These are phyloP conservation scores for Ceratobasidium sp. DNA, from an alignment of 1,284 basidiomycete species.

Conservation along the genomic window DNA sequence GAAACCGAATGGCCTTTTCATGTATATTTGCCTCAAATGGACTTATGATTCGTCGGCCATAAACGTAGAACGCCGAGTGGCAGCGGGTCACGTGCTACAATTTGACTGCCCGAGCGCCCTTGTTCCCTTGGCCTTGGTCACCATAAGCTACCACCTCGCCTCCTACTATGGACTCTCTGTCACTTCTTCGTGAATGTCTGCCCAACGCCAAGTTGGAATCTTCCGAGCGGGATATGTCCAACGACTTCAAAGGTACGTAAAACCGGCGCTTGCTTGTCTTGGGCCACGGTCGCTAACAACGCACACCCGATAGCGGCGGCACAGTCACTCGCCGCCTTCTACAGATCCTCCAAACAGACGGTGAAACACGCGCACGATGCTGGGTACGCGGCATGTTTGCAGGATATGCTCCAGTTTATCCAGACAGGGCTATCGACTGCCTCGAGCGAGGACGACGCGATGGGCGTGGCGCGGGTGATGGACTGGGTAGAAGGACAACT, in stretches of 20 bases:
- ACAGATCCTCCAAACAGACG: conserved; percentile 75
- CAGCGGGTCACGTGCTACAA: conserved; percentile 24
- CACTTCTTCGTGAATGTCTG: conserved; percentile 60
- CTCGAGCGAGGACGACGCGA: conserved; percentile 53
- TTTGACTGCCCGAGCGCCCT: conserved; percentile 22
- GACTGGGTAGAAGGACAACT: conserved; percentile 79
- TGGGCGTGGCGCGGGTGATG: conserved; percentile 79
- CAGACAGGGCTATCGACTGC: conserved; percentile 77
- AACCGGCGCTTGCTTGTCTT: conserved; percentile 7
- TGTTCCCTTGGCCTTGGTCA: conserved; percentile 21
- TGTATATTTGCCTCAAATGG: too few relatives aligned
- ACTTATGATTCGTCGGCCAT: not conserved
- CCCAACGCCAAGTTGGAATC: conserved; percentile 68
- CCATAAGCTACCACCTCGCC: conserved; percentile 1
- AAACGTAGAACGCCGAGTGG: not conserved
- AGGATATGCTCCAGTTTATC: conserved; percentile 79
- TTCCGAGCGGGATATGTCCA: conserved; percentile 79
- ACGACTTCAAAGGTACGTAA: conserved; percentile 76
- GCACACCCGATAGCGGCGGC: conserved; percentile 67
- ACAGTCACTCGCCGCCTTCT: conserved; percentile 79
- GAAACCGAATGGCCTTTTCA: too few relatives aligned
- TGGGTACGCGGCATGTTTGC: conserved; percentile 78
- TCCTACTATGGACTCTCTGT: conserved; percentile 45
- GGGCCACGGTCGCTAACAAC: conserved; percentile 17
- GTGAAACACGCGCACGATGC: conserved; percentile 80